Evolutionary conservation across 441 rosid genomes (phyloP).

Genomic region (Jatropha podagrica): DNA sequence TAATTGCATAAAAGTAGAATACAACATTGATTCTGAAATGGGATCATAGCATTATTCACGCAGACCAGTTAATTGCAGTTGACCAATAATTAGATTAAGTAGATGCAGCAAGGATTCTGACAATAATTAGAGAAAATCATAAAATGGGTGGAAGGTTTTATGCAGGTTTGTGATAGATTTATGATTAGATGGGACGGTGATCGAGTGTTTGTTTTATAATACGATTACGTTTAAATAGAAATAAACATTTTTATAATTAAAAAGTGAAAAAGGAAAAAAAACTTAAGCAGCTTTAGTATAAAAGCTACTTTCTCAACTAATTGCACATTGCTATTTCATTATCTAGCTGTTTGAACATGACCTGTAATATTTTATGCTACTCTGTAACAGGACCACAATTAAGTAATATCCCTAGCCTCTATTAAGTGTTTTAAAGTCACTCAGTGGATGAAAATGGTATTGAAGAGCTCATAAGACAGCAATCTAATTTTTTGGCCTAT

Average conservation of each 20-base stretch:
- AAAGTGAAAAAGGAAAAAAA: neutral
- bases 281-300: neutral
- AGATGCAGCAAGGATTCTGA: neutral
- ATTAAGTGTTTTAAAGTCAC: neutral
- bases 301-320: slow-evolving; percentile 10
- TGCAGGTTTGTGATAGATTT: neutral
- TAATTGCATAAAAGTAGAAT: neutral
- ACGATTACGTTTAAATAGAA: too few relatives aligned
- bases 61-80: neutral
- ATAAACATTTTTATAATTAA: too few relatives aligned
- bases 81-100: neutral
- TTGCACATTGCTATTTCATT: neutral
- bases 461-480: neutral
- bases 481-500: neutral
- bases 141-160: too few relatives aligned
- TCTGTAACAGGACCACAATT: neutral
- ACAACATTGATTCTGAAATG: slow-evolving; percentile 3
- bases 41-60: neutral
- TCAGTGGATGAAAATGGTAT: slow-evolving; percentile 4
- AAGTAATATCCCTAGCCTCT: neutral
- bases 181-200: too few relatives aligned
- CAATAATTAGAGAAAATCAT: neutral
- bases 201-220: neutral
- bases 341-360: neutral
- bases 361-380: neutral